A percentile compares a stretch with the other conserved stretches of the same genome.
phyloP scores from a whole-genome alignment of 352 stramenopile species.

The Phytopythium vexans region DNA sequence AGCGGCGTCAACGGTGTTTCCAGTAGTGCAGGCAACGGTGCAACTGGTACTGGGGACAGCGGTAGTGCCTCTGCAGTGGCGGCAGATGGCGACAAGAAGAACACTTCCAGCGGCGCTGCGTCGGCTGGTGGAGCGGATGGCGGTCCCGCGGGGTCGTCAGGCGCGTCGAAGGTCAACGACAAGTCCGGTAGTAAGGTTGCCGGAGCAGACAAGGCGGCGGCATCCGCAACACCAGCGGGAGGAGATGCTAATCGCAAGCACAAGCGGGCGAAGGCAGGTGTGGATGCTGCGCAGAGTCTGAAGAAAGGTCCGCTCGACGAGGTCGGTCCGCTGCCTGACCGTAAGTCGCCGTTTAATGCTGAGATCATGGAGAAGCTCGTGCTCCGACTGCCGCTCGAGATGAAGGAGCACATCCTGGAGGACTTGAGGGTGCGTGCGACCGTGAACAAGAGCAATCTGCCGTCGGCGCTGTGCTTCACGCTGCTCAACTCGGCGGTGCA shows the following conservation, averaged over 20 bases:
- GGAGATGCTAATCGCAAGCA: constrained; percentile 51
- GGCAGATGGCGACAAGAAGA: constrained; percentile 49
- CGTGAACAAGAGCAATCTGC: constrained; percentile 49
- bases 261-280: constrained; percentile 42
- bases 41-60: constrained; percentile 8
- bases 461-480: constrained; percentile 75
- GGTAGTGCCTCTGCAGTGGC: constrained; percentile 2
- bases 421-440: constrained; percentile 51
- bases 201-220: constrained; percentile 5
- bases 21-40: constrained; percentile 10
- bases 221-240: background rate
- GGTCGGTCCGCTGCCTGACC: constrained; percentile 61
- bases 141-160: constrained; percentile 15
- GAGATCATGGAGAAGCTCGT: constrained; percentile 82
- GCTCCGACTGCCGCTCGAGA: constrained; percentile 54
- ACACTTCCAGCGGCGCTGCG: background rate
- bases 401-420: constrained; percentile 68
- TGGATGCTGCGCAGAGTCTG: constrained; percentile 9
- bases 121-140: constrained; percentile 4
- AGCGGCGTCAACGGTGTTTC: constrained; percentile 14
- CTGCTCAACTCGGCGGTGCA: constrained; percentile 74
- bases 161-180: constrained; percentile 36
- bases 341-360: constrained; percentile 62
- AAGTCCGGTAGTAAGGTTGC: constrained; percentile 1
- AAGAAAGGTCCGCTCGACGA: constrained; percentile 59